Conservation (phyloP, 371 early-diverging fungal species). For the Syncephalis fuscata region DNA sequence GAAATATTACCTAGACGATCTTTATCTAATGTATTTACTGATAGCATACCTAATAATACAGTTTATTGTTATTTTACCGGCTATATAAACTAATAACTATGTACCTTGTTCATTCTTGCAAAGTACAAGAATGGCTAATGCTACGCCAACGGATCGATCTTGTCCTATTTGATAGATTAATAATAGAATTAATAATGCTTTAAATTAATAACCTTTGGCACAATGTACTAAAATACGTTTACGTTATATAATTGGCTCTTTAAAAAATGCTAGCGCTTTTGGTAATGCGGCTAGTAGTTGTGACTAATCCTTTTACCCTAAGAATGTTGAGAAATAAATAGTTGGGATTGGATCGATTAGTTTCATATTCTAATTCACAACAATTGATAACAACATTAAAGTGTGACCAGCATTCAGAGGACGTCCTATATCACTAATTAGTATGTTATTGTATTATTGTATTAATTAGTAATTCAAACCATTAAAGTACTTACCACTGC, state of each 20-base stretch:
- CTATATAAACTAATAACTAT: constrained; percentile 1
- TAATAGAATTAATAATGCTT: background rate
- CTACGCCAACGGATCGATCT: constrained; percentile 59
- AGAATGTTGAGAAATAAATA: constrained; percentile 41
- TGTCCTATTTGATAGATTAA: constrained; percentile 14
- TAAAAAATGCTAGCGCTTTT: constrained; percentile 26
- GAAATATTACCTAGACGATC: no score
- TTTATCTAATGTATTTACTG: no score
- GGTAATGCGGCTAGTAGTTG: constrained; percentile 32
- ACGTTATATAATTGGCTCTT: constrained; percentile 11
- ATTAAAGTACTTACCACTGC: constrained; percentile 22
- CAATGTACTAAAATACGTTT: constrained; percentile 17
- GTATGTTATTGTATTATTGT: background rate
- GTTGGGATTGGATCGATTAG: constrained; percentile 6
- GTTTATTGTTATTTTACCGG: no score
- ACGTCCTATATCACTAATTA: constrained; percentile 11
- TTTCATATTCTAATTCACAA: constrained; percentile 20
- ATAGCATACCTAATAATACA: no score
- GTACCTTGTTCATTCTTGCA: constrained; percentile 27
- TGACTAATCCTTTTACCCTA: constrained; percentile 54
- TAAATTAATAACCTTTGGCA: constrained; percentile 8
- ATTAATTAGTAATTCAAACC: no score
- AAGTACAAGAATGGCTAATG: constrained; percentile 38
- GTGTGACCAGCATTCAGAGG: constrained; percentile 28
- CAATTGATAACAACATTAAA: constrained; percentile 56